Percentiles rank a stretch among this genome's conserved stretches.
These are phyloP conservation scores for Agaricales sp. DNA, from an alignment of 1,284 basidiomycete genomes.

Conservation along the genomic window DNA sequence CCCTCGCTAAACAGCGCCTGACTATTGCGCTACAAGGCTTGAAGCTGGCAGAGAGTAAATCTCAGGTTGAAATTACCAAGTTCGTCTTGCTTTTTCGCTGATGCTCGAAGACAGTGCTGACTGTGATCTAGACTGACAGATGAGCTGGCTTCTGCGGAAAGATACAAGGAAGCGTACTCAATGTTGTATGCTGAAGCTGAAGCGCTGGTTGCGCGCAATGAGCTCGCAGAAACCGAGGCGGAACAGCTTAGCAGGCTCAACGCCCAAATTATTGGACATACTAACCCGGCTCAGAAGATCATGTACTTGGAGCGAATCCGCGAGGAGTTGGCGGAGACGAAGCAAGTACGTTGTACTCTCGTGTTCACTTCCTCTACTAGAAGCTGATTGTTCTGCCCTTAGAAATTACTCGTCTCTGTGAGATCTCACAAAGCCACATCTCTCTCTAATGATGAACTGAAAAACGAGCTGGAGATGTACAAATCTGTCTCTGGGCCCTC, in stretches of 20 bases:
- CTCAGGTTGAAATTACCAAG: background rate
- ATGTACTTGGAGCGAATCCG: slow-evolving; percentile 66
- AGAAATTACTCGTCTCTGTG: background rate
- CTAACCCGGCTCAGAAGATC: slow-evolving; percentile 66
- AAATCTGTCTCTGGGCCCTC: background rate
- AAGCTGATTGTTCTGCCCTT: background rate
- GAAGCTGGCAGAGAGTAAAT: slow-evolving; percentile 5
- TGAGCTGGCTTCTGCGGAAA: background rate
- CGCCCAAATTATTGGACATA: slow-evolving; percentile 65
- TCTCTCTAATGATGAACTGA: background rate
- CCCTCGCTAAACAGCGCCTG: background rate
- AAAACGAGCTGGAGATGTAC: background rate
- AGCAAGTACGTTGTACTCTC: slow-evolving; percentile 52
- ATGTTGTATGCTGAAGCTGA: slow-evolving; percentile 1
- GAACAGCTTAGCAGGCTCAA: slow-evolving; percentile 60
- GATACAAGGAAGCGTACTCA: background rate
- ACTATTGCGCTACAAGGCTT: slow-evolving; percentile 8
- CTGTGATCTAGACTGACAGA: background rate
- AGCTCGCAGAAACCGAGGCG: slow-evolving; percentile 65
- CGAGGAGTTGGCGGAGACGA: slow-evolving; percentile 56
- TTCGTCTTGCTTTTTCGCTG: slow-evolving; percentile 1
- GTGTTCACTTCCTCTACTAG: background rate
- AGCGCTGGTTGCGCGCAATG: slow-evolving; percentile 47
- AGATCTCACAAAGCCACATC: background rate
- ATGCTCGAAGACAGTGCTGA: slow-evolving; percentile 12